Evolutionary conservation across 2,329 filamentous ascomycete species (phyloP).

Genomic region (Aphanocladium album): DNA sequence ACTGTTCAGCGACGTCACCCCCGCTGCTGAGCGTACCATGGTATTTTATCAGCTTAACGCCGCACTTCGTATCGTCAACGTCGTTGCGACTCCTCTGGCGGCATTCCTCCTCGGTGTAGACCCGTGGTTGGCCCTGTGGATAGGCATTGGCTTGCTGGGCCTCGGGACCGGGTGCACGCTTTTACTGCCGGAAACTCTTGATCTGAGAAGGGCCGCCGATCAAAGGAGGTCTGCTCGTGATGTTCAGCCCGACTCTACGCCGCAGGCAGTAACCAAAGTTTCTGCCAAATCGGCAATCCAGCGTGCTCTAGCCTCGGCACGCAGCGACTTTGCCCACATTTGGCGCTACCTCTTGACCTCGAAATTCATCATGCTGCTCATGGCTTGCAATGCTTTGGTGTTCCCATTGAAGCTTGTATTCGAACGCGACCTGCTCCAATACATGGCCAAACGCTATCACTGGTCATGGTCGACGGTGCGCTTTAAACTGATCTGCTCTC

Average conservation of each 20-base stretch:
- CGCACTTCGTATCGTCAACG: slow-evolving; percentile 31
- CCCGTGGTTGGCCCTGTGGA: slow-evolving; percentile 36
- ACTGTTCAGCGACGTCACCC: slow-evolving; percentile 38
- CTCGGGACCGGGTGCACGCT: slow-evolving; percentile 25
- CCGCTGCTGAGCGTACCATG: slow-evolving; percentile 32
- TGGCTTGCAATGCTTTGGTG: slow-evolving; percentile 27
- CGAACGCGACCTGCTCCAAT: slow-evolving; percentile 42
- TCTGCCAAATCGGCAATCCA: slow-evolving; percentile 9
- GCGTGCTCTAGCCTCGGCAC: slow-evolving; percentile 23
- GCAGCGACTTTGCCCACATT: slow-evolving; percentile 28
- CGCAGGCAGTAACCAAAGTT: not conserved
- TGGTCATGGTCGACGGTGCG: slow-evolving; percentile 42
- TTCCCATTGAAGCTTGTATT: slow-evolving; percentile 27
- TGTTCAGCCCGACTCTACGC: not conserved
- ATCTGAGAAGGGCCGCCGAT: slow-evolving; percentile 27
- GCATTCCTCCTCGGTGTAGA: slow-evolving; percentile 34
- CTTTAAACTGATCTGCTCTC: too few relatives aligned
- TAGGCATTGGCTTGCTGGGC: slow-evolving; percentile 27
- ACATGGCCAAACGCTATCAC: slow-evolving; percentile 45
- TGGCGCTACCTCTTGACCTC: slow-evolving; percentile 37
- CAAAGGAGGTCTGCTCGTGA: slow-evolving; percentile 8
- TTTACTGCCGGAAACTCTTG: slow-evolving; percentile 39
- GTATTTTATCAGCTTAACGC: slow-evolving; percentile 38
- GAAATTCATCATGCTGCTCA: slow-evolving; percentile 32
- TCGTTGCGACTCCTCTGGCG: slow-evolving; percentile 35